Conservation (phyloP, 2,329 filamentous ascomycete species). For the Venturia oleaginea region DNA sequence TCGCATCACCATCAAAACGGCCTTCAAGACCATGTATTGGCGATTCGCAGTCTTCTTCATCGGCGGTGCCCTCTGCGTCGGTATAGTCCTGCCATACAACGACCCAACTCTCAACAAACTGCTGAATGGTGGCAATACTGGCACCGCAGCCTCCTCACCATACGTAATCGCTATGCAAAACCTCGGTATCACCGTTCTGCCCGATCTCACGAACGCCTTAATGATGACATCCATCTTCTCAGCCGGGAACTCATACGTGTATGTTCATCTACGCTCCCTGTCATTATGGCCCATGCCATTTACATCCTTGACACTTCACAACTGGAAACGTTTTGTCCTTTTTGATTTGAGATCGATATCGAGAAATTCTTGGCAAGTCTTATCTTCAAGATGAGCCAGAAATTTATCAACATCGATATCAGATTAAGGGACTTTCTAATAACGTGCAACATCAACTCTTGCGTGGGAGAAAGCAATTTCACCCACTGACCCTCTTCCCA, state of each 20-base stretch:
- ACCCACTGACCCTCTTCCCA: no score
- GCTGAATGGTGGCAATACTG: conserved; percentile 22
- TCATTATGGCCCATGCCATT: no score
- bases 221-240: conserved; percentile 85
- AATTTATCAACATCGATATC: no score
- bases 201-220: conserved; percentile 79
- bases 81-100: conserved; percentile 69
- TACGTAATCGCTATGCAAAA: conserved; percentile 54
- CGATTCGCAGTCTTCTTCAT: conserved; percentile 73
- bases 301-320: no score
- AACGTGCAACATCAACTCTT: no score
- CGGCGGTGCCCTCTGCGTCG: conserved; percentile 62
- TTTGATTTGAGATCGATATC: no score
- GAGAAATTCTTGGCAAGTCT: no score
- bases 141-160: conserved; percentile 48
- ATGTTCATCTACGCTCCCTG: background rate
- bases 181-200: conserved; percentile 43
- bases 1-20: conserved; percentile 64
- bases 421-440: no score
- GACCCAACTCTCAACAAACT: conserved; percentile 19
- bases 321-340: no score
- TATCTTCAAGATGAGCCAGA: no score
- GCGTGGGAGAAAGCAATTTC: no score
- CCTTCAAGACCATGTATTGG: conserved; percentile 72
- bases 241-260: conserved; percentile 56